phyloP scores from a whole-genome alignment of 495 filamentous ascomycete genomes.

The Sporormia fimetaria region DNA sequence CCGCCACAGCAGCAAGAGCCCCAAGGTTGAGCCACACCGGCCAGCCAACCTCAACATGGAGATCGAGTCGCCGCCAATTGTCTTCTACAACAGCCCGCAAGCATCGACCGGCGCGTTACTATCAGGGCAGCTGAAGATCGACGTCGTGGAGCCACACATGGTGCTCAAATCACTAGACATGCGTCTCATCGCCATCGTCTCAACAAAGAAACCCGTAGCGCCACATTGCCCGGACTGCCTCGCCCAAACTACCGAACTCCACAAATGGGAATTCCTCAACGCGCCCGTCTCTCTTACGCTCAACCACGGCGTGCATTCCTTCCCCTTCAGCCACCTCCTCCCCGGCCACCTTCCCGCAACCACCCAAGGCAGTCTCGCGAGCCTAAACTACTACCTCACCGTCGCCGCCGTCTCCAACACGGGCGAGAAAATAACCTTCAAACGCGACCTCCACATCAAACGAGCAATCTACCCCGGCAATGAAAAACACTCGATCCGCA shows the following conservation, averaged over 20 bases:
- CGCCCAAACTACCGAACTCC: slow-evolving; percentile 55
- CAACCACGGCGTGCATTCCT: slow-evolving; percentile 53
- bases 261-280: slow-evolving; percentile 65
- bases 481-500: slow-evolving; percentile 64
- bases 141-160: slow-evolving; percentile 50
- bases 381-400: slow-evolving; percentile 66
- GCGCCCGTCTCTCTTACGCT: slow-evolving; percentile 49
- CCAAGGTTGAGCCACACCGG: slow-evolving; percentile 26
- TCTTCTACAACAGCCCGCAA: slow-evolving; percentile 60
- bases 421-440: slow-evolving; percentile 53
- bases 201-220: slow-evolving; percentile 67
- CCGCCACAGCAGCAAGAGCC: slow-evolving; percentile 24
- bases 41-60: slow-evolving; percentile 57
- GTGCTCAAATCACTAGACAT: slow-evolving; percentile 61
- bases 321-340: slow-evolving; percentile 86
- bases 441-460: slow-evolving; percentile 54
- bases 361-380: slow-evolving; percentile 58
- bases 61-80: slow-evolving; percentile 79
- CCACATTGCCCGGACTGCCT: slow-evolving; percentile 66
- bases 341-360: slow-evolving; percentile 77
- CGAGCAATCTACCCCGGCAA: slow-evolving; percentile 69
- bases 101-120: slow-evolving; percentile 78
- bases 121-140: slow-evolving; percentile 70
- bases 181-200: slow-evolving; percentile 51
- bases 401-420: slow-evolving; percentile 53